phyloP scores from a whole-genome alignment of 805 yeast genomes.

The Candida coleopterorum region DNA sequence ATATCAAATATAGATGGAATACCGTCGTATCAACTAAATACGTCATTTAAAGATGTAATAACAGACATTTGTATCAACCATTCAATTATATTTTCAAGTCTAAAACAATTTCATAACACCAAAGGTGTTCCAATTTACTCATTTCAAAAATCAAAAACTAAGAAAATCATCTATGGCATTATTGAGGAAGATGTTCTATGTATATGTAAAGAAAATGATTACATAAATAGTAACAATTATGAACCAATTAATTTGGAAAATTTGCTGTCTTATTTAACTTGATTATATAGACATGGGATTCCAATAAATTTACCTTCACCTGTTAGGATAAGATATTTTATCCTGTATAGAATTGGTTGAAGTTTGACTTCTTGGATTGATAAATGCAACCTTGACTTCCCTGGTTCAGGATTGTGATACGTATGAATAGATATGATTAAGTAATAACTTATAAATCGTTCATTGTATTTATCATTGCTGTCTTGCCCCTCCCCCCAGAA shows the following conservation, averaged over 20 bases:
- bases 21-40: constrained; percentile 38
- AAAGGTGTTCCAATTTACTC: constrained; percentile 41
- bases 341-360: no score
- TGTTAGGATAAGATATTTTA: no score
- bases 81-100: constrained; percentile 39
- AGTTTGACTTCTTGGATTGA: no score
- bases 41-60: constrained; percentile 62
- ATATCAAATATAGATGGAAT: constrained; percentile 27
- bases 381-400: no score
- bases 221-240: constrained; percentile 15
- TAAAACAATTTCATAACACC: constrained; percentile 22
- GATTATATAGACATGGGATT: no score
- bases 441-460: no score
- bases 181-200: constrained; percentile 66
- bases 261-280: background rate
- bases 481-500: no score
- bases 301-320: no score
- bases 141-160: constrained; percentile 2
- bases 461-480: no score
- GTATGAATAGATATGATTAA: no score
- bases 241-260: constrained; percentile 40
- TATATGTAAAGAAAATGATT: constrained; percentile 18
- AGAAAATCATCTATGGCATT: constrained; percentile 37
- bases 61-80: constrained; percentile 52
- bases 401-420: no score